Evolutionary conservation across 176 grass and related monocot genomes (phyloP), one percentile per base, ranked within the genome.

Genomic region (Juncus inflexus): DNA sequence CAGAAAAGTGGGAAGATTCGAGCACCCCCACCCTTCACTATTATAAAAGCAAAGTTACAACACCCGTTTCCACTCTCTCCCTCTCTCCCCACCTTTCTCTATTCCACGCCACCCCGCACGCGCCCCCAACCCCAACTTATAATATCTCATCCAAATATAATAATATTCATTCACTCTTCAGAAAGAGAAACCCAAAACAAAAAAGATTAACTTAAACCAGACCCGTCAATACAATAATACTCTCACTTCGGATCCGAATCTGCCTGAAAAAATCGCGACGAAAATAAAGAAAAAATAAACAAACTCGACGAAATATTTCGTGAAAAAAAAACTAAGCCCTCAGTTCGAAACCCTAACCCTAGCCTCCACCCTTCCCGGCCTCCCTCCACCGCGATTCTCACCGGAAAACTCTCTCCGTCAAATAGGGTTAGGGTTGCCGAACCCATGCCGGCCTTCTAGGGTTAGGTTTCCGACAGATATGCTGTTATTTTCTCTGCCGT

Each of bases 301-400:
- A 76, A 57, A 64, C 50, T 61, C 62, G 68, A 55, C 58, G 56
- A 56, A 35, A 14, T 19, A 75, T 69, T 69, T 69, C 66, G 35
- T 69, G 62, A 69, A 19, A 69, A 37, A 42, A 69, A 56, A 78
- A 38, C 74, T 67, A 82, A 60, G 75, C 61, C 64, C 50, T 65
- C 19, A 74, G 35, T 54, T 74, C 84, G 78, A 89, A 96, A 96
- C 89, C 89, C 89, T 92, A 92, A 86, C 95, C 85, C 94, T 86
- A 99, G 5, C 70, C 65, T 8, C 65, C 62, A 9, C 47, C 62
- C 52, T 38, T 56, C 59, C 7, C 19, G 19, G 19, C 19, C 19
- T 28, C 19, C 19, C 62, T 41, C 39, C 77, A 61, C 65, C 77
- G 81, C 80, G 53, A 75, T 52, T 76, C 37, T 55, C 43, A 79